Conservation (phyloP, 495 filamentous ascomycete species). For the Daldinia concentrica region DNA sequence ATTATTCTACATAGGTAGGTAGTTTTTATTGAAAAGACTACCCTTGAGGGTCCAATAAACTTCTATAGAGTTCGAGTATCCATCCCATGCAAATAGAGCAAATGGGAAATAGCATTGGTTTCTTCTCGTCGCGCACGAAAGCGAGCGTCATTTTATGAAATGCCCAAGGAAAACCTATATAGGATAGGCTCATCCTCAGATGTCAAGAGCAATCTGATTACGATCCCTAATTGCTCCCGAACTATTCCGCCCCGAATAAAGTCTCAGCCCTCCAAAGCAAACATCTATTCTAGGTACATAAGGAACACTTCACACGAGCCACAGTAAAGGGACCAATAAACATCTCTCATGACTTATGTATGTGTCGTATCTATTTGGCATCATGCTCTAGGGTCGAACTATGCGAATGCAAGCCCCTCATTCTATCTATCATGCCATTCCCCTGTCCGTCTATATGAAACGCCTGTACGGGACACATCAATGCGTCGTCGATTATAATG, state of each 20-base stretch:
- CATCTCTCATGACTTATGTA: slow-evolving; percentile 1
- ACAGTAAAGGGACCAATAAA: not conserved
- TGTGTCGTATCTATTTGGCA: slow-evolving; percentile 2
- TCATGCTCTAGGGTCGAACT: slow-evolving; percentile 12
- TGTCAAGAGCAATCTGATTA: no score
- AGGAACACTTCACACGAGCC: not conserved
- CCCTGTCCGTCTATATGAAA: slow-evolving; percentile 35
- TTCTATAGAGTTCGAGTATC: not conserved
- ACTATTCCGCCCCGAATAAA: no score
- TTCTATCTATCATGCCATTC: slow-evolving; percentile 41
- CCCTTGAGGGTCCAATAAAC: not conserved
- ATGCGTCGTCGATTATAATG: slow-evolving; percentile 18
- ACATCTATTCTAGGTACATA: not conserved
- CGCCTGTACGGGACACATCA: slow-evolving; percentile 24
- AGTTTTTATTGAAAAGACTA: not conserved
- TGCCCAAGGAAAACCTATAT: no score
- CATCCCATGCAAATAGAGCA: not conserved
- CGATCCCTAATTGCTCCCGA: not conserved
- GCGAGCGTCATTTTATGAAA: no score
- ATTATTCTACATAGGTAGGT: not conserved
- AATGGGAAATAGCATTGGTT: not conserved
- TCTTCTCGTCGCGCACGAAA: no score
- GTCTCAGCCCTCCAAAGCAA: not conserved
- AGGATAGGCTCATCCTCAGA: no score
- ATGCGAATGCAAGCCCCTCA: slow-evolving; percentile 18